Percentiles rank a stretch among this genome's conserved stretches.
These are phyloP conservation scores for Nemophila menziesii DNA, from an alignment of 257 asterid species.

Conservation along the genomic window DNA sequence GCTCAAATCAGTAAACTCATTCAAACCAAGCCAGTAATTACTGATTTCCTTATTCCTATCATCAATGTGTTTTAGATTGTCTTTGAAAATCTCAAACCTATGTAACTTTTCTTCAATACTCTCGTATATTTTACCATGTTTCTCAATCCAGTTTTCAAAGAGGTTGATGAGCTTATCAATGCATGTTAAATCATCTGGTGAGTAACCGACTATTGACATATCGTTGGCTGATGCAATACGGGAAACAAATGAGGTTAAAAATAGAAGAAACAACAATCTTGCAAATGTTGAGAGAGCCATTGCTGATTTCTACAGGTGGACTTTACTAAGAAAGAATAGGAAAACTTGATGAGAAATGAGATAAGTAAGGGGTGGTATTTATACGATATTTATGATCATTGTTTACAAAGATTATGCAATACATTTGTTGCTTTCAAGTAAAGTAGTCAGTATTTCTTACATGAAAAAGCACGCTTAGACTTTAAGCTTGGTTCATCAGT, in stretches of 20 bases:
- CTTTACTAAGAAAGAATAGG: neutral
- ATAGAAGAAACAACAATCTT: conserved; percentile 24
- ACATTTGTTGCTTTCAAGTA: too few species aligned
- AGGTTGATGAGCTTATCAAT: conserved; percentile 32
- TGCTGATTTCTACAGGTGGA: neutral
- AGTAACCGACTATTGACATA: conserved; percentile 50
- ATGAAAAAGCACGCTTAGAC: neutral
- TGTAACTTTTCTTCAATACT: conserved; percentile 46
- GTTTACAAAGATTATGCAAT: too few species aligned
- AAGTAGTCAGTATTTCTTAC: neutral
- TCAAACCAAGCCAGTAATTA: conserved; percentile 54
- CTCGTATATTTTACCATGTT: conserved; percentile 39
- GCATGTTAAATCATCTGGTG: conserved; percentile 38
- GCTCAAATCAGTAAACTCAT: conserved; percentile 52
- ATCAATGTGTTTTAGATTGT: conserved; percentile 48
- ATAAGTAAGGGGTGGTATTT: too few species aligned
- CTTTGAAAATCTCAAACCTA: conserved; percentile 52
- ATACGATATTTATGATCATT: too few species aligned
- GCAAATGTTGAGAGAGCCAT: conserved; percentile 27
- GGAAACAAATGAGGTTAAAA: conserved; percentile 1
- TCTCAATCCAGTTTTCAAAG: conserved; percentile 47
- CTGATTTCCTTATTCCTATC: conserved; percentile 35
- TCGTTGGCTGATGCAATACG: conserved; percentile 10
- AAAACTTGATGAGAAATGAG: neutral
- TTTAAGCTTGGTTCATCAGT: too few species aligned